phyloP scores from a whole-genome alignment of 768 basidiomycete species.

The Favolaschia claudopus region DNA sequence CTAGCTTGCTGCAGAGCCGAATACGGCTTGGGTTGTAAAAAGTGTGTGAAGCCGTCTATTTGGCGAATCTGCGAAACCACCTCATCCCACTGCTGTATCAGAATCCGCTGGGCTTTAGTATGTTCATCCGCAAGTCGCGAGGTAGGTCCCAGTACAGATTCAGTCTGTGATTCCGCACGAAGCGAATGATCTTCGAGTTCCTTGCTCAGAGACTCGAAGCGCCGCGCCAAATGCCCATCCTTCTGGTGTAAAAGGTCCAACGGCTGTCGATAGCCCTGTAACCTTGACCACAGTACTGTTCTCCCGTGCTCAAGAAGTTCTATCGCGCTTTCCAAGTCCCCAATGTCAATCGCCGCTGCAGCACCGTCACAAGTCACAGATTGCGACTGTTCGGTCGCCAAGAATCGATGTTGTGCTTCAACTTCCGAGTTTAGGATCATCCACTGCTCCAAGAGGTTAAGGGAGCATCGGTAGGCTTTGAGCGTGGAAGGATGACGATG shows the following conservation, averaged over 20 bases:
- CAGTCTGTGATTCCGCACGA: neutral
- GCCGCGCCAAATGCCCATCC: conserved; percentile 30
- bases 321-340: neutral
- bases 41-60: conserved; percentile 28
- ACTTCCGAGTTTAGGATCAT: neutral
- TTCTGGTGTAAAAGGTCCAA: conserved; percentile 31
- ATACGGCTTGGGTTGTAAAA: conserved; percentile 31
- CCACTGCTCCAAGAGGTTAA: neutral
- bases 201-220: conserved; percentile 31
- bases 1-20: conserved; percentile 24
- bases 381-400: neutral
- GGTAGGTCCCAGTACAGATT: too few relatives aligned
- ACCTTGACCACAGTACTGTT: conserved; percentile 37
- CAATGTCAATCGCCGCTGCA: neutral
- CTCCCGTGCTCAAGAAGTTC: conserved; percentile 36
- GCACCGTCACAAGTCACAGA: conserved; percentile 10
- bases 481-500: neutral
- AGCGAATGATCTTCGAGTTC: conserved; percentile 11
- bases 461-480: neutral
- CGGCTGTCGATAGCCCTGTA: conserved; percentile 34
- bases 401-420: conserved; percentile 12
- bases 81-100: conserved; percentile 28
- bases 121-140: conserved; percentile 15
- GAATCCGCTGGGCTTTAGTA: conserved; percentile 22
- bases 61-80: conserved; percentile 30